phyloP scores from a whole-genome alignment of 2,329 filamentous ascomycete species.

The Coniochaeta sp. region DNA sequence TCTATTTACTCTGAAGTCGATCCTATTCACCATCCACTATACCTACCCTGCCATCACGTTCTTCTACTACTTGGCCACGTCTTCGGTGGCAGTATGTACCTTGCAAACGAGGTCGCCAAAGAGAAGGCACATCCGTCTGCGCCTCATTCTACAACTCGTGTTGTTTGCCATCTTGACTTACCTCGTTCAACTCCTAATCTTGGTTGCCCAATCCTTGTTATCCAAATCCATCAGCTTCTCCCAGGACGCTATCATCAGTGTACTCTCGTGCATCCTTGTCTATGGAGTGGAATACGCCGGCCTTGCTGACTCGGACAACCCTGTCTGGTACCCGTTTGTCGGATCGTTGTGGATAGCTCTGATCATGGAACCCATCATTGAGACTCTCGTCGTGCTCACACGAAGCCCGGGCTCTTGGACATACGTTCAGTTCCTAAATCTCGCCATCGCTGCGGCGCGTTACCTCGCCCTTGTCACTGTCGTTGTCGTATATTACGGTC shows the following conservation, averaged over 20 bases:
- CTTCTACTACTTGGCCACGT: constrained; percentile 46
- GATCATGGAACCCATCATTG: constrained; percentile 42
- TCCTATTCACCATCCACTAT: constrained; percentile 45
- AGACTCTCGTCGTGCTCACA: constrained; percentile 17
- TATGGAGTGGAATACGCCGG: constrained; percentile 53
- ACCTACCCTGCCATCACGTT: constrained; percentile 49
- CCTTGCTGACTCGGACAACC: constrained; percentile 40
- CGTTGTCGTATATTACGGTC: constrained; percentile 18
- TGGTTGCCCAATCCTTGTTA: constrained; percentile 27
- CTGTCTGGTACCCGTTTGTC: constrained; percentile 56
- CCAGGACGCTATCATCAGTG: constrained; percentile 45
- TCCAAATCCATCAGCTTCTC: constrained; percentile 31
- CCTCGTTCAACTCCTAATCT: constrained; percentile 33
- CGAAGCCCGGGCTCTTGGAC: constrained; percentile 3
- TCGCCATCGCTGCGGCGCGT: constrained; percentile 22
- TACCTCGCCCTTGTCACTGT: constrained; percentile 25
- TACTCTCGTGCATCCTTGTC: constrained; percentile 54
- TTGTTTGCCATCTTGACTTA: constrained; percentile 36
- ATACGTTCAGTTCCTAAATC: constrained; percentile 17
- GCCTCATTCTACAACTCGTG: constrained; percentile 35
- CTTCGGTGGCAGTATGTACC: constrained; percentile 42
- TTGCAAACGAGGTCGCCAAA: constrained; percentile 37
- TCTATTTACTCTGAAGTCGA: constrained; percentile 5
- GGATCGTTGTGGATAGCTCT: constrained; percentile 55
- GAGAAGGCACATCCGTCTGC: constrained; percentile 29